Conservation (phyloP, 768 basidiomycete genomes). For the Boletus tomentosulus region DNA sequence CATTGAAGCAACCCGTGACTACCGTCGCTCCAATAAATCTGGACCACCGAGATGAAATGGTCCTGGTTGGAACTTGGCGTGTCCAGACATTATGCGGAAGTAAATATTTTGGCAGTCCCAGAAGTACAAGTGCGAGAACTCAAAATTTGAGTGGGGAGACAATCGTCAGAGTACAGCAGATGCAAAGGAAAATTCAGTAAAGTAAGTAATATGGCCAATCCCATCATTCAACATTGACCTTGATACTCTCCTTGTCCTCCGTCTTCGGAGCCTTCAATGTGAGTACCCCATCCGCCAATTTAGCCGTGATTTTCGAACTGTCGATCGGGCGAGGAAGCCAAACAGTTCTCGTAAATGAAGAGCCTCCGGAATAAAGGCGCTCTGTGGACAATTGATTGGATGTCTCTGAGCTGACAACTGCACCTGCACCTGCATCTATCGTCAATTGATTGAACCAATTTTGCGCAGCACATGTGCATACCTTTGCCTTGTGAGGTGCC, state of each 20-base stretch:
- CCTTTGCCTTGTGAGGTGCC: conserved; percentile 23
- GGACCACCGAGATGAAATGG: conserved; percentile 35
- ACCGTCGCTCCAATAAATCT: conserved; percentile 28
- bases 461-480: conserved; percentile 9
- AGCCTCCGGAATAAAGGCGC: conserved; percentile 51
- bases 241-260: conserved; percentile 52
- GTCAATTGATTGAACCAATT: neutral
- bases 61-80: conserved; percentile 31
- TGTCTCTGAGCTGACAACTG: conserved; percentile 15
- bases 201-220: neutral
- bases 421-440: conserved; percentile 5
- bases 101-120: conserved; percentile 17
- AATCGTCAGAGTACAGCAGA: neutral
- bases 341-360: conserved; percentile 63
- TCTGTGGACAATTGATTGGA: conserved; percentile 54
- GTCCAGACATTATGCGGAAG: conserved; percentile 34
- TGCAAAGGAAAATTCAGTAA: neutral
- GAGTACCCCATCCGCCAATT: conserved; percentile 65
- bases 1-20: conserved; percentile 33
- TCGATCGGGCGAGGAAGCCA: conserved; percentile 68
- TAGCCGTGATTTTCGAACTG: conserved; percentile 53
- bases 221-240: conserved; percentile 37
- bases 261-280: conserved; percentile 57
- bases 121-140: no score
- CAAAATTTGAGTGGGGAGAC: conserved; percentile 7